A percentile compares a stretch with the other conserved stretches of the same genome.
phyloP scores from a whole-genome alignment of 192 early-diverging fungal species.

The Mortierella hygrophila region DNA sequence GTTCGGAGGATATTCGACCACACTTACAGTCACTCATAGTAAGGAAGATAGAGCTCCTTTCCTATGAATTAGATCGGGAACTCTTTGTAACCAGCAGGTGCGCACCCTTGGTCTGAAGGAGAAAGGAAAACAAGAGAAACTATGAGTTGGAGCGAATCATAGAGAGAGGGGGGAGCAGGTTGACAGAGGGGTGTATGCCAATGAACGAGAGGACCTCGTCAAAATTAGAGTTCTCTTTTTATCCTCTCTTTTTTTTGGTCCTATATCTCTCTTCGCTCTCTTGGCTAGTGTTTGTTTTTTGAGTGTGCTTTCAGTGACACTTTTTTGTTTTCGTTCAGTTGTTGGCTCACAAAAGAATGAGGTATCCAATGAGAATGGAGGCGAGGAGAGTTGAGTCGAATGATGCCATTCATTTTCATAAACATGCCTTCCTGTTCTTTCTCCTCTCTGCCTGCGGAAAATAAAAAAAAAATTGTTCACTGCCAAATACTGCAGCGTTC shows the following conservation, averaged over 20 bases:
- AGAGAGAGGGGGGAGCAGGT: not conserved
- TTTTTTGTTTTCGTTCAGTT: not conserved
- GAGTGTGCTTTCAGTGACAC: not conserved
- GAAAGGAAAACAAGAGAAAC: not conserved
- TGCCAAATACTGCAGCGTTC: not conserved
- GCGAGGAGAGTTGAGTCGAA: not conserved
- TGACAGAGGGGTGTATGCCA: not conserved
- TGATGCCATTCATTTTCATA: not conserved
- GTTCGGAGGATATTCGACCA: not conserved
- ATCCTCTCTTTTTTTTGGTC: too few relatives aligned
- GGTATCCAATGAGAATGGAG: not conserved
- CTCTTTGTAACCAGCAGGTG: not conserved
- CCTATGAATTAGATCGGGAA: not conserved
- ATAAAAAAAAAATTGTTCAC: not conserved
- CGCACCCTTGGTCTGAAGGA: not conserved
- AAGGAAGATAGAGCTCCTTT: too few relatives aligned
- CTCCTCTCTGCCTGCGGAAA: not conserved
- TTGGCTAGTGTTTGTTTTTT: too few relatives aligned
- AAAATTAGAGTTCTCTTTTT: not conserved
- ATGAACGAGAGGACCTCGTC: not conserved
- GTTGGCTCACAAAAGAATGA: slow-evolving; percentile 1
- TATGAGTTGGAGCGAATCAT: slow-evolving; percentile 1
- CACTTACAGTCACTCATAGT: not conserved
- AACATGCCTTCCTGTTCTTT: not conserved
- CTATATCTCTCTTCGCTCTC: not conserved